phyloP scores from a whole-genome alignment of 495 filamentous ascomycete species.

The Aspergillus ellipticus region DNA sequence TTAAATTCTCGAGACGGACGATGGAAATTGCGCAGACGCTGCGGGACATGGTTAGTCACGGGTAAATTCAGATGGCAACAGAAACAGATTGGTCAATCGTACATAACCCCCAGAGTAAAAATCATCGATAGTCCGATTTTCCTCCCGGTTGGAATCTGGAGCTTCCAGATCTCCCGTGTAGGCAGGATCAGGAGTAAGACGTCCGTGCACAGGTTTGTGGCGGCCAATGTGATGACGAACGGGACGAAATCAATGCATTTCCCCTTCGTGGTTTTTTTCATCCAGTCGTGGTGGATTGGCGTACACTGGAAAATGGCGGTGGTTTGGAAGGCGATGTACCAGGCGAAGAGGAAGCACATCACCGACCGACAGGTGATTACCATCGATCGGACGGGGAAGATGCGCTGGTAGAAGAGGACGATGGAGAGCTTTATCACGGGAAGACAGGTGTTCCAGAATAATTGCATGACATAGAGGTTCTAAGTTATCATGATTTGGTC shows the following conservation, averaged over 20 bases:
- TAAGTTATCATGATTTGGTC: background rate
- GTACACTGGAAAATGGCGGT: background rate
- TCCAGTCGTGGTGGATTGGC: background rate
- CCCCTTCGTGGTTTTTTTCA: background rate
- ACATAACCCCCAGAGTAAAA: background rate
- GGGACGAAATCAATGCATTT: background rate
- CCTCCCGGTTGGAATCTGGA: background rate
- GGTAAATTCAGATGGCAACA: background rate
- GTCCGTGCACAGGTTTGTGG: background rate
- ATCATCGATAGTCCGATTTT: background rate
- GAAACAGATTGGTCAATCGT: background rate
- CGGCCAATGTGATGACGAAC: background rate
- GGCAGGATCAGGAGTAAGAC: background rate
- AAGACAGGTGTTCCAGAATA: constrained; percentile 2
- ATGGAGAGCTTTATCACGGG: background rate
- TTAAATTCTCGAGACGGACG: background rate
- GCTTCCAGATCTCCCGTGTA: background rate
- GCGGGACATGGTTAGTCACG: background rate
- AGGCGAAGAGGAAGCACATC: background rate
- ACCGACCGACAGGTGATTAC: background rate
- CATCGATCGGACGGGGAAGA: background rate
- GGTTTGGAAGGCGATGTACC: constrained; percentile 1
- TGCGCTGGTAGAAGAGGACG: constrained; percentile 1
- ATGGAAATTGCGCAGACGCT: background rate
- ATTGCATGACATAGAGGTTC: background rate